These are phyloP conservation scores for Poa pratensis DNA, from an alignment of 176 grass and related monocot genomes.

Conservation along the genomic window DNA sequence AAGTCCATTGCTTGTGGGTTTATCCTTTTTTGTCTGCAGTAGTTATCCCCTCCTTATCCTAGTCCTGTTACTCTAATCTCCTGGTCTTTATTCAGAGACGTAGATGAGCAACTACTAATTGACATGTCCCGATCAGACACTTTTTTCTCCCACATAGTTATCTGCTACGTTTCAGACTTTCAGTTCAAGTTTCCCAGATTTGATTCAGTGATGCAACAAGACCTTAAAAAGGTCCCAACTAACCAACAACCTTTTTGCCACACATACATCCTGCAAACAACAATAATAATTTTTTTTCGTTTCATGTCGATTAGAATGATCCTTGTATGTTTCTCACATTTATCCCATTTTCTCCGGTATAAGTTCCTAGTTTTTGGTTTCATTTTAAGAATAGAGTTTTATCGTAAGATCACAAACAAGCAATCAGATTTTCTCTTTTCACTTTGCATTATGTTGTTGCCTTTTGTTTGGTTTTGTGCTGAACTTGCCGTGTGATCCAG, in stretches of 20 bases:
- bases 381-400: conserved; percentile 44
- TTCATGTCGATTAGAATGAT: conserved; percentile 23
- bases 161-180: conserved; percentile 26
- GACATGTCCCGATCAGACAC: conserved; percentile 31
- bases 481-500: conserved; percentile 46
- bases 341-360: conserved; percentile 26
- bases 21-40: conserved; percentile 12
- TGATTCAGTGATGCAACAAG: conserved; percentile 28
- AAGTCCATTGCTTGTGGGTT: conserved; percentile 35
- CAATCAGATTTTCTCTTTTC: conserved; percentile 40
- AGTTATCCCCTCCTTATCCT: conserved; percentile 24
- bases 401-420: conserved; percentile 45
- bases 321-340: conserved; percentile 41
- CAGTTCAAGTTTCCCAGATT: conserved; percentile 36
- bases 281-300: background rate
- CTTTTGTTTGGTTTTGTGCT: conserved; percentile 41
- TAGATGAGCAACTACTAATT: conserved; percentile 33
- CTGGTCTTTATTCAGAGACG: conserved; percentile 18
- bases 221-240: conserved; percentile 16
- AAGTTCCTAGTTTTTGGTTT: conserved; percentile 41
- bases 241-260: conserved; percentile 37
- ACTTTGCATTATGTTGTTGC: conserved; percentile 22
- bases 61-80: conserved; percentile 13
- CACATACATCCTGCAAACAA: conserved; percentile 12
- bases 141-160: background rate